Evolutionary conservation across 768 basidiomycete genomes (phyloP).

Genomic region (Russula ochroleuca): DNA sequence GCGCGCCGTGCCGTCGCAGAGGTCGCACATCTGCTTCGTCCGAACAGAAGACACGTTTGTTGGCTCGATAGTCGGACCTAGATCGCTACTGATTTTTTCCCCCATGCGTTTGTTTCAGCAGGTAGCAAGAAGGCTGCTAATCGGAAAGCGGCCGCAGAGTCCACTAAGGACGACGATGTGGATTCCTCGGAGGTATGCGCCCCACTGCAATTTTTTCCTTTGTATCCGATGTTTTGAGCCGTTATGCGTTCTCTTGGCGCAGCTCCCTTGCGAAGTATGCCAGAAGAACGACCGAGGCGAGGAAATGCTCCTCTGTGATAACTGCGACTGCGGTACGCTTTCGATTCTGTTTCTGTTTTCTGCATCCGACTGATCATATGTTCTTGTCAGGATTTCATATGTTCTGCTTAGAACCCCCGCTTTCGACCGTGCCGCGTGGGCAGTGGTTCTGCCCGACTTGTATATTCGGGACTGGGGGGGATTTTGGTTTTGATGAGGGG

Average conservation of each 20-base stretch:
- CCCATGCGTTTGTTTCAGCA: not conserved
- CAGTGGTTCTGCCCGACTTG: constrained; percentile 97
- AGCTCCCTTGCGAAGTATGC: constrained; percentile 93
- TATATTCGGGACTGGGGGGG: constrained; percentile 84
- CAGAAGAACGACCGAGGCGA: constrained; percentile 82
- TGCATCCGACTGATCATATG: constrained; percentile 2
- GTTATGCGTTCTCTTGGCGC: constrained; percentile 17
- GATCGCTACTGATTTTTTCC: constrained; percentile 4
- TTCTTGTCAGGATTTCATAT: constrained; percentile 81
- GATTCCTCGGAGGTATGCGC: constrained; percentile 22
- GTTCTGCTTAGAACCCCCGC: constrained; percentile 91
- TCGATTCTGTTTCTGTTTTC: not conserved
- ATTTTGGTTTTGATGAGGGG: constrained; percentile 98
- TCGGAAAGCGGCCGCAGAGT: constrained; percentile 12
- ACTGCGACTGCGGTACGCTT: constrained; percentile 68
- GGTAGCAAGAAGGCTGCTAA: constrained; percentile 26
- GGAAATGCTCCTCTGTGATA: constrained; percentile 89
- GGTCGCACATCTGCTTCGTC: constrained; percentile 50
- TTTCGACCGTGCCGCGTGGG: constrained; percentile 80
- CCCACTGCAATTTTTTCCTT: not conserved
- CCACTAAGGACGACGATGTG: constrained; percentile 22
- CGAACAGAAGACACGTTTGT: constrained; percentile 41
- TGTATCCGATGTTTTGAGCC: constrained; percentile 14
- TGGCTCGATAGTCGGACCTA: not conserved
- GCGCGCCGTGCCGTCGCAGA: constrained; percentile 43